Evolutionary conservation across 208 protist species (phyloP), one percentile per base, ranked within the genome.

Genomic region (Cochliopodium minus): DNA sequence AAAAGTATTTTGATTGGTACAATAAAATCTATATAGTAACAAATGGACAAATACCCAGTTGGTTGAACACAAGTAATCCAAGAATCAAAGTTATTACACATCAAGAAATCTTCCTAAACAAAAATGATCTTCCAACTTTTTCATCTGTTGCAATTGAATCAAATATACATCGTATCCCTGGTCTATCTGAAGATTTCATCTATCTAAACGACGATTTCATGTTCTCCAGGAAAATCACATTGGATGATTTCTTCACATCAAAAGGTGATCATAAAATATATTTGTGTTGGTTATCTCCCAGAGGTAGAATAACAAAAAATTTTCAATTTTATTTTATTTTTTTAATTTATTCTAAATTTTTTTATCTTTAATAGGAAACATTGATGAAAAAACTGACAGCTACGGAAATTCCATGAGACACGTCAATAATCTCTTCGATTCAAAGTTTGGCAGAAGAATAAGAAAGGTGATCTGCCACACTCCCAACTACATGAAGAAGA

Each of bases 1-100:
- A 93, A 71, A 66, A 73, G 57, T 78, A 82, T 72, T 77, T 87
- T 25, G 80, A 66, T 28, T 94, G 88, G 88, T 72, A 94, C 43
- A 66, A 82, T 45, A 66, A 90, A 50, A 60, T 94, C 15, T 90
- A 77, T 52, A 68, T 96, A 51, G 84, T 94, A n/a, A 92, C 88
- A 13, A 92, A 91, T 47, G 85, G 86, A 30, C 90, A 94, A 71
- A 64, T 87, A 42, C 81, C 85, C 23, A 58, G 47, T 50, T 92
- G 86, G 85, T 50, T 90, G 38, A 73, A 90, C 65, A 42, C 66
- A 17, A 40, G 54, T 11, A 48, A 79, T 39, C 73, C 74, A 29
- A 58, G 52, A 22, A 0, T 79, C 11, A 67, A 52, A 0, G 39
- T 80, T 28, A n/a, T n/a, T n/a, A 50, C 64, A 28, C 74, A 81